Conservation (phyloP, 768 basidiomycete genomes). For the Collybiopsis luxurians region DNA sequence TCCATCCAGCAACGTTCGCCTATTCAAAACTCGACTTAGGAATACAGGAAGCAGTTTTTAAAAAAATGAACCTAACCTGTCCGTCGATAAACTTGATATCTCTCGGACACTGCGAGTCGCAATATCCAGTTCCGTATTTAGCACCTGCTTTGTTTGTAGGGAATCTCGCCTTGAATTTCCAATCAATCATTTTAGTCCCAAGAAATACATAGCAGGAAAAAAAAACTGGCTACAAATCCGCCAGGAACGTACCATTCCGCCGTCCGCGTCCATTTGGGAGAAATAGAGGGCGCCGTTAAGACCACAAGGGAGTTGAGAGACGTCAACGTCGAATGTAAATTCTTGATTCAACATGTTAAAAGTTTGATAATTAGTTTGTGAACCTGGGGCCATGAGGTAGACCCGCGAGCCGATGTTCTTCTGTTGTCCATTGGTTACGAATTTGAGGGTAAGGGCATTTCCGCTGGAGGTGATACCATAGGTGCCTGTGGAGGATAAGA, state of each 20-base stretch:
- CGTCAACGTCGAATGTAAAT: constrained; percentile 60
- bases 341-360: constrained; percentile 56
- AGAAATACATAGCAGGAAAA: constrained; percentile 25
- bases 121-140: constrained; percentile 18
- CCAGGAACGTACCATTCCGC: constrained; percentile 23
- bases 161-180: constrained; percentile 15
- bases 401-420: constrained; percentile 37
- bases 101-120: constrained; percentile 37
- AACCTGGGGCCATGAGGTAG: constrained; percentile 46
- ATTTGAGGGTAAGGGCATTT: constrained; percentile 41
- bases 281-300: constrained; percentile 65
- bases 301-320: constrained; percentile 55
- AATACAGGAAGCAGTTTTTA: constrained; percentile 27
- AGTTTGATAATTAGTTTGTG: constrained; percentile 39
- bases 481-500: constrained; percentile 28
- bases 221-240: constrained; percentile 20
- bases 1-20: constrained; percentile 38
- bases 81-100: constrained; percentile 50
- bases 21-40: constrained; percentile 22
- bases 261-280: constrained; percentile 53
- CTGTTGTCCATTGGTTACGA: constrained; percentile 33
- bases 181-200: too few relatives aligned
- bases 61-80: constrained; percentile 32
- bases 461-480: constrained; percentile 51
- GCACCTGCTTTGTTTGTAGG: constrained; percentile 39